Evolutionary conservation across 169 alveolate species (phyloP).

Genomic region (Eimeria brunetti): DNA sequence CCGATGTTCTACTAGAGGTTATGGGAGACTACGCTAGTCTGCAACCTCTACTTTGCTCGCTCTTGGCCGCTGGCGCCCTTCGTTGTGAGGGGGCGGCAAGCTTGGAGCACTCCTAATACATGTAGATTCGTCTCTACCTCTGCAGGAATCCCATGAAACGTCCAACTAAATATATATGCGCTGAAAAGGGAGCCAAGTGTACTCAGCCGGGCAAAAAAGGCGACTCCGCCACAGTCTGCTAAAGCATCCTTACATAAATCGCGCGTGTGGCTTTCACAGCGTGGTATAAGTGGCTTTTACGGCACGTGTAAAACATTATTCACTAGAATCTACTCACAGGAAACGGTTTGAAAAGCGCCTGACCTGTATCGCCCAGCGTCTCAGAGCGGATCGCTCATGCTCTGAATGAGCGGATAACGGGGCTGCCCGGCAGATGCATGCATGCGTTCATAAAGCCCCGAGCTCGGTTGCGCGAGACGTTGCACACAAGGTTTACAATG

Average conservation of each 20-base stretch:
- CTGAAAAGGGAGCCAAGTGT: background rate
- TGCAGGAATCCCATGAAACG: background rate
- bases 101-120: background rate
- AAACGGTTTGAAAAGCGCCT: background rate
- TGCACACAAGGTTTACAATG: background rate
- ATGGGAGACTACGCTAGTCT: background rate
- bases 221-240: background rate
- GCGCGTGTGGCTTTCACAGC: background rate
- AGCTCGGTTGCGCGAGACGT: background rate
- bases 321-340: background rate
- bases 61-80: background rate
- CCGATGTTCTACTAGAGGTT: background rate
- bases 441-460: background rate
- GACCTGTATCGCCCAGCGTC: background rate
- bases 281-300: background rate
- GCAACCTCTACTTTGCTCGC: background rate
- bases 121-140: background rate
- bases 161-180: background rate
- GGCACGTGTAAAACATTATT: background rate
- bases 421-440: conserved; percentile 48
- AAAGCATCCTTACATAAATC: background rate
- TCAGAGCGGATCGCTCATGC: conserved; percentile 1
- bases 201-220: background rate
- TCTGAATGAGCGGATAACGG: background rate
- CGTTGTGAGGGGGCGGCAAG: background rate